phyloP scores from a whole-genome alignment of 306 rosid genomes.

The Cucurbita pepo region DNA sequence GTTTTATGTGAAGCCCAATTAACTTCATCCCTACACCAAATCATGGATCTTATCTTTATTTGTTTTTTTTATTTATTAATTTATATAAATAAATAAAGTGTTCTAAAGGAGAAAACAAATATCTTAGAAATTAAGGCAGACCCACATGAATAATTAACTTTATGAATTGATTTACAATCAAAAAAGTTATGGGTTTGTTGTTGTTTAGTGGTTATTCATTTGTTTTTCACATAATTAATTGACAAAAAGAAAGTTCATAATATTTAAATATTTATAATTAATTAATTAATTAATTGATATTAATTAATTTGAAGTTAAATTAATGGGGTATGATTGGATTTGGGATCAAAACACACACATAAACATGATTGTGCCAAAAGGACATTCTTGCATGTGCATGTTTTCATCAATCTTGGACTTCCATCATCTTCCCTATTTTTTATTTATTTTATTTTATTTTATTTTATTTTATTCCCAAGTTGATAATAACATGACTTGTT shows the following conservation, averaged over 20 bases:
- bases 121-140: constrained; percentile 2
- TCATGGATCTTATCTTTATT: neutral
- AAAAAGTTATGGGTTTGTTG: neutral
- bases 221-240: neutral
- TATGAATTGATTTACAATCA: neutral
- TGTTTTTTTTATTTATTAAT: neutral
- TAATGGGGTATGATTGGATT: constrained; percentile 3
- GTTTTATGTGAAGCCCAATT: neutral
- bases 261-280: no score
- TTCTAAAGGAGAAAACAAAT: neutral
- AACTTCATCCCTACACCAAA: constrained; percentile 5
- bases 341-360: constrained; percentile 4
- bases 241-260: neutral
- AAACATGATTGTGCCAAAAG: constrained; percentile 2
- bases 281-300: no score
- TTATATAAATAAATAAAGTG: neutral
- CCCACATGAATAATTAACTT: constrained; percentile 3
- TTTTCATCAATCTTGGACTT: neutral
- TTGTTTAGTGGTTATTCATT: constrained; percentile 1
- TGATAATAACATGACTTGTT: neutral
- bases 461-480: neutral
- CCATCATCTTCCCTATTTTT: neutral
- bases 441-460: neutral
- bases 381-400: constrained; percentile 7
- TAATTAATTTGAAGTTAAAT: neutral